A percentile compares a stretch with the other conserved stretches of the same genome.
Evolutionary conservation across 2,329 filamentous ascomycete genomes (phyloP).

Genomic region (Phoma sp.): DNA sequence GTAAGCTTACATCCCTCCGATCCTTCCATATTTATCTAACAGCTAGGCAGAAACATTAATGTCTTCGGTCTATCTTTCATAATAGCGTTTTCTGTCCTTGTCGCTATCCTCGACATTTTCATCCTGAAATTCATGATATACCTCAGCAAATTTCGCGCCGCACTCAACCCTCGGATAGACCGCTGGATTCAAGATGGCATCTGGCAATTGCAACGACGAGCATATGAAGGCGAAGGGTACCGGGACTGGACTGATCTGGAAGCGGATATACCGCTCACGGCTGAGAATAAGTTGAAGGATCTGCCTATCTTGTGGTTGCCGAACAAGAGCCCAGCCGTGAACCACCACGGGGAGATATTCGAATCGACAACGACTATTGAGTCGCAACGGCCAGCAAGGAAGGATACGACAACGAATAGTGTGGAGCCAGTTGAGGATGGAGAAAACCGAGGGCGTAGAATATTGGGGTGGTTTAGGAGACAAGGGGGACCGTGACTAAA

Average conservation of each 20-base stretch:
- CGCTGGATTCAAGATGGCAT: slow-evolving; percentile 39
- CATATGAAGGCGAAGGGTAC: slow-evolving; percentile 28
- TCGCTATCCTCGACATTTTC: slow-evolving; percentile 22
- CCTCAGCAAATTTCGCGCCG: slow-evolving; percentile 19
- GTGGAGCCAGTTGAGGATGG: no score
- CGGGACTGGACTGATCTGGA: slow-evolving; percentile 23
- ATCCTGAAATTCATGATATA: slow-evolving; percentile 30
- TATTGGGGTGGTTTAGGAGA: no score
- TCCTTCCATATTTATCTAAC: background rate
- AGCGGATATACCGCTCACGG: slow-evolving; percentile 26
- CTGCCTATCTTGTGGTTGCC: slow-evolving; percentile 12
- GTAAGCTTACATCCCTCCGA: background rate
- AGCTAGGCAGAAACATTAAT: slow-evolving; percentile 27
- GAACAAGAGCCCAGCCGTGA: slow-evolving; percentile 5
- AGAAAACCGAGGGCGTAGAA: no score
- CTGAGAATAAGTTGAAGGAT: slow-evolving; percentile 12
- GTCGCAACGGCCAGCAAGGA: no score
- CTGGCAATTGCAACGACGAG: slow-evolving; percentile 35
- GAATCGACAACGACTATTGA: no score
- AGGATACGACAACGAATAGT: no score
- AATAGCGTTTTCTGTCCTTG: slow-evolving; percentile 15
- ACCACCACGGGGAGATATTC: no score
- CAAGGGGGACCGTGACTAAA: no score
- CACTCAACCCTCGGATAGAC: slow-evolving; percentile 29
- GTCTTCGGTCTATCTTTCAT: slow-evolving; percentile 32